Conservation (phyloP, 2,329 filamentous ascomycete species). For the Alternaria sp. region DNA sequence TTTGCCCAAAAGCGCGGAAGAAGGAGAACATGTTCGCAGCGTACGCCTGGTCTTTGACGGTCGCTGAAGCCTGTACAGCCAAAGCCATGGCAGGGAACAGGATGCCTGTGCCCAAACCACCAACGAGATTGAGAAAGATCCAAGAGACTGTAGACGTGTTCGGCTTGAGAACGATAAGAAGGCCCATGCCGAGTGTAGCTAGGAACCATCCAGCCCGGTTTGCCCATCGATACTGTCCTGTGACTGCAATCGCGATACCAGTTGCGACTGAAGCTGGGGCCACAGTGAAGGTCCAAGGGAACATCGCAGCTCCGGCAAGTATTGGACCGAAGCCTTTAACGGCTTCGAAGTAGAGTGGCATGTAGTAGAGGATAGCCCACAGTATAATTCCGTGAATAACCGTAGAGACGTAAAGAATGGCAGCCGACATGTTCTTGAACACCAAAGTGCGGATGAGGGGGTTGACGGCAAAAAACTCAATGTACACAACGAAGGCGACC, state of each 20-base stretch:
- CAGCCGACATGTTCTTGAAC: conserved; percentile 60
- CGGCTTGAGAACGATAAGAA: conserved; percentile 60
- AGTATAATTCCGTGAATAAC: conserved; percentile 65
- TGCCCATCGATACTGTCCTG: conserved; percentile 67
- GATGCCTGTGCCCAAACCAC: conserved; percentile 69
- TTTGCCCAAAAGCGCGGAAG: conserved; percentile 70
- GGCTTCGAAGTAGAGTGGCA: conserved; percentile 55
- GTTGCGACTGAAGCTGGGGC: conserved; percentile 66
- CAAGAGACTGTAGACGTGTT: conserved; percentile 63
- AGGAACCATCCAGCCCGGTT: conserved; percentile 70
- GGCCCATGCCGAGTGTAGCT: conserved; percentile 66
- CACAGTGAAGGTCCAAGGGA: conserved; percentile 64
- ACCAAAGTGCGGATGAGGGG: conserved; percentile 60
- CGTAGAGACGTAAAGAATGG: conserved; percentile 62
- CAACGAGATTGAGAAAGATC: conserved; percentile 68
- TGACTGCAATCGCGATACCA: conserved; percentile 63
- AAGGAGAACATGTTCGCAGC: conserved; percentile 73
- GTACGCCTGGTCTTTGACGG: conserved; percentile 66
- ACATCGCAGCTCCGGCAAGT: conserved; percentile 51
- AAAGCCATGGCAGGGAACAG: conserved; percentile 71
- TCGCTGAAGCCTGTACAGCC: conserved; percentile 68
- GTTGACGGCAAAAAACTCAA: conserved; percentile 60
- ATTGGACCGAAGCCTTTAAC: conserved; percentile 53
- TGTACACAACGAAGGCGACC: conserved; percentile 63
- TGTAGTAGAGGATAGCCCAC: conserved; percentile 54